A percentile compares a stretch with the other conserved stretches of the same genome.
phyloP scores from a whole-genome alignment of 192 early-diverging fungal species.

The Diversispora epigaea region DNA sequence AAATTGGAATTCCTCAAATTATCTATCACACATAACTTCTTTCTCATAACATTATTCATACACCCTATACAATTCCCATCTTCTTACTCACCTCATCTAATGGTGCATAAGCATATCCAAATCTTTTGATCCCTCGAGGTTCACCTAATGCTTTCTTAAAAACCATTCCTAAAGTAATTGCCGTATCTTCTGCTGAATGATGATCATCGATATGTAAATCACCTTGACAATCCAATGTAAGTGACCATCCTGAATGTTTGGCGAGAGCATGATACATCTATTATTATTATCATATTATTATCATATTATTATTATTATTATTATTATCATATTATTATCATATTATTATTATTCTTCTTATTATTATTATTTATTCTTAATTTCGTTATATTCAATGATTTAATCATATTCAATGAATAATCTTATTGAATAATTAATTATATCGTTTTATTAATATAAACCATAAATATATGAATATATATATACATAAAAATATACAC shows the following conservation, averaged over 20 bases:
- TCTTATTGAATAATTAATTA: no score
- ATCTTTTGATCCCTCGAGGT: constrained; percentile 87
- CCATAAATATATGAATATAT: neutral
- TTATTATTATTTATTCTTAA: no score
- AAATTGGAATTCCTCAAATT: no score
- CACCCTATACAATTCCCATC: neutral
- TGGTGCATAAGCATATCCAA: constrained; percentile 92
- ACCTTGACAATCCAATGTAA: constrained; percentile 80
- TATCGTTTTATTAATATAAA: no score
- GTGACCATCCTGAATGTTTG: constrained; percentile 92
- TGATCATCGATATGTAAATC: constrained; percentile 98
- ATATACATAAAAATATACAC: neutral
- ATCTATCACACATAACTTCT: no score
- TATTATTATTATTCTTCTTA: no score
- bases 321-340: no score
- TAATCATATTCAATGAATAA: no score
- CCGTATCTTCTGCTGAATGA: constrained; percentile 96
- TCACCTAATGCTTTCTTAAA: constrained; percentile 91
- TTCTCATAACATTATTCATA: neutral
- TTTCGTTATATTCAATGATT: no score
- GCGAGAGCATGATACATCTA: constrained; percentile 98
- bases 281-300: neutral
- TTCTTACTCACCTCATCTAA: constrained; percentile 87
- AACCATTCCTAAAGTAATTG: constrained; percentile 88
- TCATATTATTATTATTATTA: no score